Evolutionary conservation across 2,329 filamentous ascomycete species (phyloP).

Genomic region (Septoria linicola): DNA sequence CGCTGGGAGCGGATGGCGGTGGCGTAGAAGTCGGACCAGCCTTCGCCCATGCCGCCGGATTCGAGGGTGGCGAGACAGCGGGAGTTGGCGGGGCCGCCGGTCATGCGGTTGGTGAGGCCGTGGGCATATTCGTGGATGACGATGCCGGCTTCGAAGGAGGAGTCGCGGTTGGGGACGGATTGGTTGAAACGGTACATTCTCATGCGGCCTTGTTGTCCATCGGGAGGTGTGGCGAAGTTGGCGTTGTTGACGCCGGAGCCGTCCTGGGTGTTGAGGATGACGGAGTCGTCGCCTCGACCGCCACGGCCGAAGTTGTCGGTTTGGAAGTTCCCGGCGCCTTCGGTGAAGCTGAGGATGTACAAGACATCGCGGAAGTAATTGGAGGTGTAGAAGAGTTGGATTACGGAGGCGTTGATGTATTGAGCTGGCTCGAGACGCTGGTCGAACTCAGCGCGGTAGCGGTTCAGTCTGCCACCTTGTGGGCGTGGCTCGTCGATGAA

Average conservation of each 20-base stretch:
- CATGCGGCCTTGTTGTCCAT: constrained; percentile 56
- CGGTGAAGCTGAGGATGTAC: constrained; percentile 58
- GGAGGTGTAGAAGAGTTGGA: constrained; percentile 61
- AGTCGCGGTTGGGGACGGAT: constrained; percentile 53
- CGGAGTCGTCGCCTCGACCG: constrained; percentile 52
- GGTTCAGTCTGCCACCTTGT: constrained; percentile 39
- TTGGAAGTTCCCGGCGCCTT: constrained; percentile 61
- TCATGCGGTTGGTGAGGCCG: constrained; percentile 57
- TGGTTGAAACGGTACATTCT: constrained; percentile 58
- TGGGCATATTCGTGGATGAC: constrained; percentile 60
- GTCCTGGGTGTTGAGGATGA: constrained; percentile 59
- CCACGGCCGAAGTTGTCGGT: constrained; percentile 56
- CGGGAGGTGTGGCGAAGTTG: constrained; percentile 56
- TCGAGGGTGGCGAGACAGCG: constrained; percentile 52
- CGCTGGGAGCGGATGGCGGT: constrained; percentile 51
- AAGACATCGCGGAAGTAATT: constrained; percentile 62
- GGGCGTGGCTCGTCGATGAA: constrained; percentile 56
- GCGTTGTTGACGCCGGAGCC: constrained; percentile 58
- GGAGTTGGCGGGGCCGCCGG: constrained; percentile 57
- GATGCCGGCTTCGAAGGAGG: constrained; percentile 59
- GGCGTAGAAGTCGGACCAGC: constrained; percentile 59
- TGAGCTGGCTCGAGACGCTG: constrained; percentile 17
- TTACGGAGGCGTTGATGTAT: constrained; percentile 57
- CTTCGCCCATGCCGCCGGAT: constrained; percentile 58
- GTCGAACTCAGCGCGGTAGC: constrained; percentile 40